Evolutionary conservation across 1,139 yeast genomes (phyloP), one percentile per base, ranked within the genome.

Genomic region (Saccharomyces hybrid): DNA sequence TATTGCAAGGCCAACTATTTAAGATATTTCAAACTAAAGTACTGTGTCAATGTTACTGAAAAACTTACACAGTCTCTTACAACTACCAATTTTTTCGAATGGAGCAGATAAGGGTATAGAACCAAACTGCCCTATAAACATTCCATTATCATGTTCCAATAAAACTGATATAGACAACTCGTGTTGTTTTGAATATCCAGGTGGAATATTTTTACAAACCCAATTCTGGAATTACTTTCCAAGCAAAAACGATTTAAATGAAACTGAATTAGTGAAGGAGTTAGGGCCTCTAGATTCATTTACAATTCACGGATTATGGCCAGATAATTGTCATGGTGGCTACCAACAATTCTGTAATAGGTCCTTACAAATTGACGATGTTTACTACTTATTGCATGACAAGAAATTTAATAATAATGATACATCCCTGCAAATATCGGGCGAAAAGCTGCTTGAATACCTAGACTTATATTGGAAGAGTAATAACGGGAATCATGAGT

Each of bases 181-280:
- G 1, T 93, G 99, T 67, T 93, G 98, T 69, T 88, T 84, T 69
- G 97, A 91, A 67, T 79, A 83, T 51, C 95, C 96, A 2, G 93
- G 95, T 34, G 97, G 98, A 1, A 78, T 90, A 14, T 75, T 91
- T 47, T 71, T 91, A 50, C 88, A 84, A 64, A 88, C 98, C 0
- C 98, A 93, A 69, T 90, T 91, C 71, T 93, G 98, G 98, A 96
- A 90, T 70, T 88, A 87, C 66, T 75, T 75, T 57, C 97, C 97
- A 0, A 63, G 69, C 4, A 59, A 55, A 31, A 44, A 55, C 3
- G 59, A 54, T 5, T 54, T 64, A 47, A 61, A 60, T 52, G 56
- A 58, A 13, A 59, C 58, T 7, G 66, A 63, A 46, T 49, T 68
- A 3, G 64, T 62, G 8, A 59, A 59, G n/a, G 83, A 95, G 2